phyloP scores from a whole-genome alignment of 768 basidiomycete species.

The Gloeophyllum trabeum region DNA sequence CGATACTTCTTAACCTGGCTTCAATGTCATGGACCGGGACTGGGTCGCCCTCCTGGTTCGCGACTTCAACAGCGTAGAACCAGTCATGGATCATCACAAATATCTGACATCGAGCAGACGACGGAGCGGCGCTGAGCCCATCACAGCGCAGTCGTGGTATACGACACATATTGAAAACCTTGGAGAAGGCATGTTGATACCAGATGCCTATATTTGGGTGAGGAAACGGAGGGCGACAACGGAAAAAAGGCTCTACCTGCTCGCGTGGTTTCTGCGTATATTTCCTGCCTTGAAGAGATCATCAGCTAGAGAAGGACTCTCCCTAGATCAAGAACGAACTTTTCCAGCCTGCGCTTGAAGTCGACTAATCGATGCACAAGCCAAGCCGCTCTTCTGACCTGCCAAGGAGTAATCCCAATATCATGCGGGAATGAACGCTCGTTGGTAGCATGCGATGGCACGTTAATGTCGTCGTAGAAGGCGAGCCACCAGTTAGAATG shows the following conservation, averaged over 20 bases:
- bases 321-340: slow-evolving; percentile 24
- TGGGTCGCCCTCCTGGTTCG: slow-evolving; percentile 23
- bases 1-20: slow-evolving; percentile 28
- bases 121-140: slow-evolving; percentile 37
- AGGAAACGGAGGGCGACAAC: not conserved
- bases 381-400: slow-evolving; percentile 79
- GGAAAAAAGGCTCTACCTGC: slow-evolving; percentile 32
- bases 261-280: slow-evolving; percentile 60
- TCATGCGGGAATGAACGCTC: slow-evolving; percentile 6
- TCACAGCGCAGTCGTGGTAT: slow-evolving; percentile 65
- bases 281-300: slow-evolving; percentile 39
- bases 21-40: slow-evolving; percentile 32
- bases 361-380: slow-evolving; percentile 59
- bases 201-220: slow-evolving; percentile 24
- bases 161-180: slow-evolving; percentile 70
- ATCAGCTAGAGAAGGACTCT: not conserved
- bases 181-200: slow-evolving; percentile 44
- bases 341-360: slow-evolving; percentile 55
- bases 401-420: slow-evolving; percentile 57
- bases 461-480: slow-evolving; percentile 59
- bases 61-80: slow-evolving; percentile 69
- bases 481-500: slow-evolving; percentile 97
- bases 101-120: slow-evolving; percentile 43
- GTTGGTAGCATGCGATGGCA: slow-evolving; percentile 30
- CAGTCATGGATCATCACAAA: slow-evolving; percentile 67